phyloP scores from a whole-genome alignment of 1,139 yeast genomes.

The Ashbya aceris region DNA sequence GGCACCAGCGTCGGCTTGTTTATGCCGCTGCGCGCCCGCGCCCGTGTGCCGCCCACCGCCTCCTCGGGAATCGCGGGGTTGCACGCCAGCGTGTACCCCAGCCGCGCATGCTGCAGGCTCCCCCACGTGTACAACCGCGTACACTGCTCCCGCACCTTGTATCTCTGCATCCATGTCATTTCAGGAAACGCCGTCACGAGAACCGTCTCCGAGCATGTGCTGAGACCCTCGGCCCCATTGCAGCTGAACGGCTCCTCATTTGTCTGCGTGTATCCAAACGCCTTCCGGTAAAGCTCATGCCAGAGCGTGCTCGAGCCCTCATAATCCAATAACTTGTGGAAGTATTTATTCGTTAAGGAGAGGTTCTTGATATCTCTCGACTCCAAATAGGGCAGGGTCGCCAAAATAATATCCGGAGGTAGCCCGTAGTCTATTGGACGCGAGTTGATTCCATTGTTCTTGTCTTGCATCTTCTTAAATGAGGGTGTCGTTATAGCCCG shows the following conservation, averaged over 20 bases:
- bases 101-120: constrained; percentile 40
- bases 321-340: constrained; percentile 27
- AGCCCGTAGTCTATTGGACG: constrained; percentile 7
- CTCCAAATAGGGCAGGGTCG: constrained; percentile 29
- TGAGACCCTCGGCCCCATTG: constrained; percentile 14
- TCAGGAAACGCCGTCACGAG: constrained; percentile 23
- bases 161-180: constrained; percentile 44
- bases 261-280: constrained; percentile 36
- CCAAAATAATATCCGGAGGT: constrained; percentile 27
- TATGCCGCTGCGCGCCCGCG: constrained; percentile 32
- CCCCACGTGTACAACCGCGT: constrained; percentile 61
- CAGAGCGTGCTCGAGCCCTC: constrained; percentile 36
- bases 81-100: constrained; percentile 41
- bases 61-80: constrained; percentile 27
- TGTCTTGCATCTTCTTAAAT: too few species aligned
- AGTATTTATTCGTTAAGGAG: constrained; percentile 35
- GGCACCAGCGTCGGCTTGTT: constrained; percentile 38
- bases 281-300: constrained; percentile 40
- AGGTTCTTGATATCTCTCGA: constrained; percentile 41
- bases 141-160: constrained; percentile 34
- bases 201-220: constrained; percentile 27
- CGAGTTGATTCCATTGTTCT: background rate
- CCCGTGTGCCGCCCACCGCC: constrained; percentile 24
- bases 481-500: too few species aligned
- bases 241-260: constrained; percentile 35